Conservation (phyloP, 2,329 filamentous ascomycete species). For the Elsinoe ampelina region DNA sequence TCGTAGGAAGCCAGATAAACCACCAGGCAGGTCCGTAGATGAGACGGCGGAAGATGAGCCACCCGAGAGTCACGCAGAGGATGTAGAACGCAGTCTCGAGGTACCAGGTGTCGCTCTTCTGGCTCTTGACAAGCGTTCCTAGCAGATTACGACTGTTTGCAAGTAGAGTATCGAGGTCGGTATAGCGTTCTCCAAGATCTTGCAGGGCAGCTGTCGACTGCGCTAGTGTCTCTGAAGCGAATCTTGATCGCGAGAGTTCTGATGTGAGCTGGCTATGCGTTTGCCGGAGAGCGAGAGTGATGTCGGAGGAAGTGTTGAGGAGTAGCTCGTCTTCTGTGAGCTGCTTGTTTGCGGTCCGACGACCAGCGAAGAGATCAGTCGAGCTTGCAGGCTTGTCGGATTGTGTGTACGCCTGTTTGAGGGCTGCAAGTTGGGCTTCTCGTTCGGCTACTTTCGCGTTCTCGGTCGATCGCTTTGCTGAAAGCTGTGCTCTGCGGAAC, state of each 20-base stretch:
- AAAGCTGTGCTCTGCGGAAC: slow-evolving; percentile 74
- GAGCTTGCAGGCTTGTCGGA: slow-evolving; percentile 21
- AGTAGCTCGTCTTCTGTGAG: slow-evolving; percentile 63
- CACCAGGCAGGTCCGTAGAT: slow-evolving; percentile 87
- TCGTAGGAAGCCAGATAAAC: slow-evolving; percentile 66
- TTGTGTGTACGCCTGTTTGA: slow-evolving; percentile 36
- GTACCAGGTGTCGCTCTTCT: slow-evolving; percentile 98
- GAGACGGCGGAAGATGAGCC: slow-evolving; percentile 76
- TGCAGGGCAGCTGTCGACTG: slow-evolving; percentile 76
- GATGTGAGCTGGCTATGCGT: slow-evolving; percentile 80
- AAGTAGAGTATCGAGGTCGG: slow-evolving; percentile 66
- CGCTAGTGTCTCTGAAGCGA: slow-evolving; percentile 78
- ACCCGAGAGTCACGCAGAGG: slow-evolving; percentile 64
- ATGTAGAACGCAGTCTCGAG: slow-evolving; percentile 83
- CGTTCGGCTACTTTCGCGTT: slow-evolving; percentile 67
- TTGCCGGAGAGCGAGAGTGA: slow-evolving; percentile 72
- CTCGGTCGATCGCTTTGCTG: slow-evolving; percentile 66
- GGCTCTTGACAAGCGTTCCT: slow-evolving; percentile 68
- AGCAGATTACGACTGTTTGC: slow-evolving; percentile 65
- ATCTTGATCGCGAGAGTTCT: slow-evolving; percentile 77
- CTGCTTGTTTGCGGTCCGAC: slow-evolving; percentile 33
- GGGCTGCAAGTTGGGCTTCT: slow-evolving; percentile 61
- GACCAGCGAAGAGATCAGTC: slow-evolving; percentile 31
- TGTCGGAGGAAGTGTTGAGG: slow-evolving; percentile 67
- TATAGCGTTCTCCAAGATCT: slow-evolving; percentile 73